Conservation (phyloP, 139 green algal species). For the Chlorella ohadii region DNA sequence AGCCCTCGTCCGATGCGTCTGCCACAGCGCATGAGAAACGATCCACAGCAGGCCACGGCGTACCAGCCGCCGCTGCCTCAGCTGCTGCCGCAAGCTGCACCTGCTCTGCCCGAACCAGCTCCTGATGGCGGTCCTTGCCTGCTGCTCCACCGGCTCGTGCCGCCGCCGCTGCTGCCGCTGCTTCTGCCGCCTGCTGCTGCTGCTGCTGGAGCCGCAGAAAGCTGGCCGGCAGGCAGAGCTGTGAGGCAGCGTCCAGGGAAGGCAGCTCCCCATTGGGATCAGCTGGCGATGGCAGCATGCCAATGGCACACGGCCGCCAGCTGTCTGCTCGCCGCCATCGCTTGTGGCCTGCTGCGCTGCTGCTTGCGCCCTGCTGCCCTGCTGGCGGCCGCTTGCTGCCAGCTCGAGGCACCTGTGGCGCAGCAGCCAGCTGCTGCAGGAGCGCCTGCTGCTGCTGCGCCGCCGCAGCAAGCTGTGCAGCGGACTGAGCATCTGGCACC, state of each 20-base stretch:
- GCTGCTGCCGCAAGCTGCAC: not conserved
- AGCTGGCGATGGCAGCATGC: conserved; percentile 44
- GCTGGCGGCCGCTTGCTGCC: not conserved
- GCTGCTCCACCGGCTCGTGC: not conserved
- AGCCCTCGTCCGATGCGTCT: not conserved
- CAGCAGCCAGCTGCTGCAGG: not conserved
- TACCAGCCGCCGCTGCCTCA: not conserved
- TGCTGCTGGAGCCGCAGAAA: not conserved
- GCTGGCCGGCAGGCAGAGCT: not conserved
- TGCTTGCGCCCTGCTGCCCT: too few species aligned
- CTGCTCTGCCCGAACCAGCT: not conserved
- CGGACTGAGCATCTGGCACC: not conserved
- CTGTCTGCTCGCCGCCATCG: conserved; percentile 21
- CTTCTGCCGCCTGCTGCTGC: not conserved
- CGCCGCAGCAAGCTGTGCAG: not conserved
- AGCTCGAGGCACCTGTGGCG: too few species aligned
- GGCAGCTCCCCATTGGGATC: conserved; percentile 42
- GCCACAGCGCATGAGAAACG: not conserved
- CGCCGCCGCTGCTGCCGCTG: not conserved
- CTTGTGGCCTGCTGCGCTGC: not conserved
- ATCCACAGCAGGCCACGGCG: not conserved
- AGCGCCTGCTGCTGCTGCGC: not conserved
- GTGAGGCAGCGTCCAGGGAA: not conserved
- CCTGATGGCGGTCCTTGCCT: not conserved
- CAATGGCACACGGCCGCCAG: conserved; percentile 66